phyloP scores from a whole-genome alignment of 345 rosid genomes.

The Mallotus nudiflorus region DNA sequence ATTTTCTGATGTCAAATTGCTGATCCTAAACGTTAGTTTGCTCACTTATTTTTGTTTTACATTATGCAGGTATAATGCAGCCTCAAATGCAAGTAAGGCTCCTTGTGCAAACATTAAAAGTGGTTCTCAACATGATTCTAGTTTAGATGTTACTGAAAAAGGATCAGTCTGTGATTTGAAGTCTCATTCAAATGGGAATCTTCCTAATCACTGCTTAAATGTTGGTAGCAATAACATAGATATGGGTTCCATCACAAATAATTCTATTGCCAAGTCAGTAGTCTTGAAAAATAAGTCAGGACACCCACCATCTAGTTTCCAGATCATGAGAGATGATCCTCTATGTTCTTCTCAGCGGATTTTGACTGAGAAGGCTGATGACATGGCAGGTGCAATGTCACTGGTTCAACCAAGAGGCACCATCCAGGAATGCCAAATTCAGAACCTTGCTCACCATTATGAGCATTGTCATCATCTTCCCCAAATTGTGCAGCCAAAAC shows the following conservation, averaged over 20 bases:
- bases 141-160: slow-evolving; percentile 27
- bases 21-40: slow-evolving; percentile 6
- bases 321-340: slow-evolving; percentile 29
- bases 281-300: slow-evolving; percentile 37
- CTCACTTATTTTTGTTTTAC: slow-evolving; percentile 5
- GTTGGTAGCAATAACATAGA: slow-evolving; percentile 49
- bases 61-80: slow-evolving; percentile 44
- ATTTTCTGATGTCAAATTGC: neutral
- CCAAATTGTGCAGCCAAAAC: slow-evolving; percentile 26
- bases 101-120: slow-evolving; percentile 31
- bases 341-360: slow-evolving; percentile 22
- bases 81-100: slow-evolving; percentile 35
- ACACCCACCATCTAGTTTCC: slow-evolving; percentile 32
- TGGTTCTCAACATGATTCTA: slow-evolving; percentile 26
- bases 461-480: slow-evolving; percentile 25
- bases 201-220: slow-evolving; percentile 45
- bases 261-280: slow-evolving; percentile 29
- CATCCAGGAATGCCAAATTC: slow-evolving; percentile 29
- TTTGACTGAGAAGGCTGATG: slow-evolving; percentile 30
- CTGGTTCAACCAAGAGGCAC: slow-evolving; percentile 31
- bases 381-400: slow-evolving; percentile 10
- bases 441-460: slow-evolving; percentile 12
- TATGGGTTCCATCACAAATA: slow-evolving; percentile 48
- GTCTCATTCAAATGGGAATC: slow-evolving; percentile 35
- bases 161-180: slow-evolving; percentile 24